Evolutionary conservation across 2,329 filamentous ascomycete genomes (phyloP).

Genomic region (Xylariomycetidae sp.): DNA sequence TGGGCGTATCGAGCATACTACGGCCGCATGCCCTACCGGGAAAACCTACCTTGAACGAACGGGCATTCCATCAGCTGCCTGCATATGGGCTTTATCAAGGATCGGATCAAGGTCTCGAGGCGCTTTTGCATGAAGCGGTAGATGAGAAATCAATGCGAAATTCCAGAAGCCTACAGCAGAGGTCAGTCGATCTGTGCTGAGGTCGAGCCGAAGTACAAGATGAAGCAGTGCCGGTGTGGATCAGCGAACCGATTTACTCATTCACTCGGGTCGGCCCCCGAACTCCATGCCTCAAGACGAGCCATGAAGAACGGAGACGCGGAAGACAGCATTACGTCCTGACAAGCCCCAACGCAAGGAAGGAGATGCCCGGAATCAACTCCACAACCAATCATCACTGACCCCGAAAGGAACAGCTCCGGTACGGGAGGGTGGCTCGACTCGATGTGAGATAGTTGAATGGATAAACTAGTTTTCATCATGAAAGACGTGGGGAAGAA

Average conservation of each 20-base stretch:
- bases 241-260: slow-evolving; percentile 70
- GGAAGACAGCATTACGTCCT: slow-evolving; percentile 53
- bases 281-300: slow-evolving; percentile 51
- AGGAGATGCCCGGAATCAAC: slow-evolving; percentile 39
- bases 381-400: slow-evolving; percentile 70
- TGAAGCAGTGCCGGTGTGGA: slow-evolving; percentile 9
- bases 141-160: too few relatives aligned
- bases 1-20: not conserved
- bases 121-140: too few relatives aligned
- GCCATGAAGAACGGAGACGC: slow-evolving; percentile 41
- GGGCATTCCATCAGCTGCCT: too few relatives aligned
- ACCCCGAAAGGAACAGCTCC: slow-evolving; percentile 40
- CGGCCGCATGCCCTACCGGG: too few relatives aligned
- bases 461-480: slow-evolving; percentile 68
- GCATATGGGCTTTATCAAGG: too few relatives aligned
- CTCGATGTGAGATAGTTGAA: slow-evolving; percentile 61
- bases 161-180: too few relatives aligned
- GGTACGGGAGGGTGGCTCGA: slow-evolving; percentile 72
- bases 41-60: too few relatives aligned
- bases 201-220: not conserved
- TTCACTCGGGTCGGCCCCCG: slow-evolving; percentile 53
- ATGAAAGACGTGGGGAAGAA: slow-evolving; percentile 22
- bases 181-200: too few relatives aligned
- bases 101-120: too few relatives aligned
- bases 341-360: slow-evolving; percentile 22